Base-by-base conservation (phyloP, 495 filamentous ascomycete species). In the Cairneyella variabilis region DNA sequence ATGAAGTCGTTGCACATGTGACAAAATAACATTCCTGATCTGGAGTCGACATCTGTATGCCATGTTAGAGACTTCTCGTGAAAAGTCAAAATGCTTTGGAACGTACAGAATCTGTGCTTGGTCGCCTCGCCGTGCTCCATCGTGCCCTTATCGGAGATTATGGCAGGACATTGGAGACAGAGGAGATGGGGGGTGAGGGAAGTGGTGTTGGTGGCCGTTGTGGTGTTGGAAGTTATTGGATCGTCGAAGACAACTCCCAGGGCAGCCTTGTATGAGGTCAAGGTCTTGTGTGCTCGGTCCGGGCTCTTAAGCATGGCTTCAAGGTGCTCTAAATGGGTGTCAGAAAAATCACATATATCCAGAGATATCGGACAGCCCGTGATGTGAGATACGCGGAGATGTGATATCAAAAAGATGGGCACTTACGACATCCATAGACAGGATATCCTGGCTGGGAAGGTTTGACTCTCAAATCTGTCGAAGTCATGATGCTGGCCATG, bases 1-100 rank as follows among this genome's bases (percentile, higher is more conserved):
- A 96, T 83, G 56, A 93, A 85, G 64, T 96, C 91, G 34, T 80
- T 76, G 61, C 91, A 96, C 54, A 82, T 75, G 59, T 92, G 87
- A 69, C 91, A 96, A 63, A 84, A 95, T 2, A 96, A 62, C 42
- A 79, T 76, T 5, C 88, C 89, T 56, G 73, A 83, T 50, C 85
- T 75, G 2, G 90, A 92, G 59, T 96, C 91, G 54, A 95, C 85
- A 63, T 90, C 90, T 95, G 64, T 27, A 49, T 43, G 36, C 42
- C 48, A 8, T 27, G 37, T 20, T 26, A 51, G 28, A 18, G 16
- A 17, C 26, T 37, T 11, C 11, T 3, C 4, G 22, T 20, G 43
- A 3, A 40, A 25, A 43, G 9, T 20, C 30, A 52, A 16, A 40
- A 16, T 37, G 2, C 52, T 22, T 28, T 27, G 21, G 6, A 11